Evolutionary conservation across 345 rosid genomes (phyloP).

Genomic region (Eucalyptus curtisii): DNA sequence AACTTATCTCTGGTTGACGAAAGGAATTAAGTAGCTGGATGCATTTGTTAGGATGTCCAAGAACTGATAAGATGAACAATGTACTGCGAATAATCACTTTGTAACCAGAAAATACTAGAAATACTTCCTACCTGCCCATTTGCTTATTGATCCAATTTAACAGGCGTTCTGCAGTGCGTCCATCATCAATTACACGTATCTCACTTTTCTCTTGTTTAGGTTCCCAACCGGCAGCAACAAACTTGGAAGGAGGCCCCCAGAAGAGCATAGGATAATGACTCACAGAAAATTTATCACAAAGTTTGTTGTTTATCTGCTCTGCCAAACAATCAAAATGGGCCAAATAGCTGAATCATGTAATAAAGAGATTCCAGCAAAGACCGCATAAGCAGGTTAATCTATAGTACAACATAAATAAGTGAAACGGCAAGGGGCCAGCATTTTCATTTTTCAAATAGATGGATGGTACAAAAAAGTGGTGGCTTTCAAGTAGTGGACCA

Average conservation of each 20-base stretch:
- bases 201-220: constrained; percentile 56
- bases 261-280: constrained; percentile 87
- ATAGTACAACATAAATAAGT: not conserved
- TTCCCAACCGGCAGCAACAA: constrained; percentile 47
- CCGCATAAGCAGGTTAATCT: not conserved
- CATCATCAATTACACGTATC: constrained; percentile 44
- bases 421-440: not conserved
- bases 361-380: not conserved
- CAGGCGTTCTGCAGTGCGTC: constrained; percentile 74
- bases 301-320: constrained; percentile 83
- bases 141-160: constrained; percentile 87
- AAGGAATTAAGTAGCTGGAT: not conserved
- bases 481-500: not conserved
- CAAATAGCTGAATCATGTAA: not conserved
- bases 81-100: not conserved
- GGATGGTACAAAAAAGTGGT: not conserved
- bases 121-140: constrained; percentile 56
- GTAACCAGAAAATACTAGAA: not conserved
- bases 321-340: constrained; percentile 25
- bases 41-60: not conserved
- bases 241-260: constrained; percentile 70
- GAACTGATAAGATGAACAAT: not conserved
- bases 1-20: not conserved
- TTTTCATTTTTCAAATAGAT: not conserved
- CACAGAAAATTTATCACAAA: constrained; percentile 82